A percentile compares a stretch with the other conserved stretches of the same genome.
Evolutionary conservation across 1,139 yeast species (phyloP).

Genomic region (Diutina sp.): DNA sequence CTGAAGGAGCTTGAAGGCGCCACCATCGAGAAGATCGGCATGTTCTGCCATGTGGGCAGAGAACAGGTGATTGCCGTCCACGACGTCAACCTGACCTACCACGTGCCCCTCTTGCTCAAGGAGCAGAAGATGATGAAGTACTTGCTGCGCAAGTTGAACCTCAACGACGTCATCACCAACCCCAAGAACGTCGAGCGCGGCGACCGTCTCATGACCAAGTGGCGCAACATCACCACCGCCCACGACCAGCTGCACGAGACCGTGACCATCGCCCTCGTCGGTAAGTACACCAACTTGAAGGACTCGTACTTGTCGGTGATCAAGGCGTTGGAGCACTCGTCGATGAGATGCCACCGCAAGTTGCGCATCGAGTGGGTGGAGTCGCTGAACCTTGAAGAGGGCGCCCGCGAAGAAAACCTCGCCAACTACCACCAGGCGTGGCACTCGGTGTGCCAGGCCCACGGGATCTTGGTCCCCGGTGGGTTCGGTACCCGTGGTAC

Average conservation of each 20-base stretch:
- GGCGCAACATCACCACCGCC: slow-evolving; percentile 73
- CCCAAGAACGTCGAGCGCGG: slow-evolving; percentile 53
- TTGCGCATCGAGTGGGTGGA: slow-evolving; percentile 93
- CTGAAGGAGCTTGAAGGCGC: slow-evolving; percentile 67
- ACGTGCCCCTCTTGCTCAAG: slow-evolving; percentile 82
- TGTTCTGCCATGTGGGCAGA: slow-evolving; percentile 98
- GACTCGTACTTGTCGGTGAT: slow-evolving; percentile 93
- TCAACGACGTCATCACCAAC: slow-evolving; percentile 38
- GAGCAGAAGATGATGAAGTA: slow-evolving; percentile 79
- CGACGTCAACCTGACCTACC: slow-evolving; percentile 94
- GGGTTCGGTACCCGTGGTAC: slow-evolving; percentile 97
- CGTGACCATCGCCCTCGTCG: slow-evolving; percentile 91
- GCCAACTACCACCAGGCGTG: slow-evolving; percentile 87
- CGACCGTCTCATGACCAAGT: slow-evolving; percentile 51
- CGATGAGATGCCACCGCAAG: slow-evolving; percentile 78
- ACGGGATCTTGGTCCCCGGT: slow-evolving; percentile 96
- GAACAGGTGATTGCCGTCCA: slow-evolving; percentile 95
- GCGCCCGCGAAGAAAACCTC: slow-evolving; percentile 48
- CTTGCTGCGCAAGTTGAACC: slow-evolving; percentile 54
- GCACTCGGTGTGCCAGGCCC: slow-evolving; percentile 89
- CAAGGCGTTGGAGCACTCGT: slow-evolving; percentile 88
- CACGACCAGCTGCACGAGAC: slow-evolving; percentile 72
- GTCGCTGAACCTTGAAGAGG: slow-evolving; percentile 78
- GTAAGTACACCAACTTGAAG: slow-evolving; percentile 90
- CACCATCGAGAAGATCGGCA: slow-evolving; percentile 88